Conservation (phyloP, 768 basidiomycete species). For the Boletus tomentosulus region DNA sequence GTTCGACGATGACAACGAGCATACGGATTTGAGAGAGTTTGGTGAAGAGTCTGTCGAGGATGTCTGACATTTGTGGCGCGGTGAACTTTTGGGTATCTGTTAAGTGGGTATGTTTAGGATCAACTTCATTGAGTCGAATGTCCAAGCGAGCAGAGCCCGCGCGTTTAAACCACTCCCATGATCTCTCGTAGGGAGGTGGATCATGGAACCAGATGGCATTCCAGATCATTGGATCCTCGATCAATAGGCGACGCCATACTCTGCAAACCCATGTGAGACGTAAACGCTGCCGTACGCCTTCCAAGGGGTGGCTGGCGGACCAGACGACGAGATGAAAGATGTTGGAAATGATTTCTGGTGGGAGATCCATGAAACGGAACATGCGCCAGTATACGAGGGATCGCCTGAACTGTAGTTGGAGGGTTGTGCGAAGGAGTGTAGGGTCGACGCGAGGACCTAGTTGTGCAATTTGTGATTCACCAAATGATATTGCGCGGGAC, state of each 20-base stretch:
- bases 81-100: conserved; percentile 35
- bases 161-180: conserved; percentile 54
- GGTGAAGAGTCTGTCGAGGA: conserved; percentile 49
- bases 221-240: conserved; percentile 53
- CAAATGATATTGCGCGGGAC: conserved; percentile 12
- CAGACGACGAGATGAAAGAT: conserved; percentile 61
- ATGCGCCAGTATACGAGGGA: conserved; percentile 34
- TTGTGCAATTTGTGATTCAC: conserved; percentile 18
- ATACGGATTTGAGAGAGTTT: conserved; percentile 57
- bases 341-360: conserved; percentile 58
- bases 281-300: conserved; percentile 40
- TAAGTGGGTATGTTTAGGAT: conserved; percentile 22
- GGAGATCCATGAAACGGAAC: conserved; percentile 61
- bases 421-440: conserved; percentile 10
- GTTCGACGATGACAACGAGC: conserved; percentile 53
- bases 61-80: conserved; percentile 37
- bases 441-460: conserved; percentile 18
- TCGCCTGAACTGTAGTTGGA: conserved; percentile 17
- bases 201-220: conserved; percentile 65
- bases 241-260: conserved; percentile 48
- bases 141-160: conserved; percentile 54
- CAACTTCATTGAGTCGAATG: conserved; percentile 52
- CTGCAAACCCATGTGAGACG: conserved; percentile 56
- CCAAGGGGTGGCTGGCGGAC: conserved; percentile 38
- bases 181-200: conserved; percentile 43